phyloP scores from a whole-genome alignment of 345 rosid species.

The Balakata baccata region DNA sequence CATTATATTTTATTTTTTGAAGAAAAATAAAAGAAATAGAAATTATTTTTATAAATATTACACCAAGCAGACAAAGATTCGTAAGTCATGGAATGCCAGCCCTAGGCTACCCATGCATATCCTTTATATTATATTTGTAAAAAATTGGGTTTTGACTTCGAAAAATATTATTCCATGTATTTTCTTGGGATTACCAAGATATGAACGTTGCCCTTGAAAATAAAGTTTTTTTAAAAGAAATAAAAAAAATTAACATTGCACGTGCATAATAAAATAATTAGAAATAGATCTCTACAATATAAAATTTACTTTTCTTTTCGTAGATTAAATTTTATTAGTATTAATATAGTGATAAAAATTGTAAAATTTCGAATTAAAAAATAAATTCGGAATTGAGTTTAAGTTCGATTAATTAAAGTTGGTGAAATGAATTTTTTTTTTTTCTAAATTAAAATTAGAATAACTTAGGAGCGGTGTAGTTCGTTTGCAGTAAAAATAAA shows the following conservation, averaged over 20 bases:
- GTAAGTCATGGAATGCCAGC: slow-evolving; percentile 69
- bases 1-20: background rate
- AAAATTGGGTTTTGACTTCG: background rate
- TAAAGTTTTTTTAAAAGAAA: background rate
- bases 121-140: background rate
- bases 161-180: background rate
- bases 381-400: no score
- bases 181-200: slow-evolving; percentile 10
- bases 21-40: background rate
- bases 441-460: no score
- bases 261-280: background rate
- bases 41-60: background rate
- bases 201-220: background rate
- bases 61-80: slow-evolving; percentile 86
- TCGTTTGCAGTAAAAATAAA: no score
- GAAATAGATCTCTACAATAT: background rate
- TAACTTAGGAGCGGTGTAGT: no score
- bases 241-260: background rate
- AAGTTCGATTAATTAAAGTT: no score
- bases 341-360: no score
- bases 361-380: no score
- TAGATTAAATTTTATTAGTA: no score
- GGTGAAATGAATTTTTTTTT: no score
- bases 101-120: slow-evolving; percentile 9
- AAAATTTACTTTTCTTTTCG: no score